Evolutionary conservation across 345 rosid genomes (phyloP).

Genomic region (Hibiscus trionum): DNA sequence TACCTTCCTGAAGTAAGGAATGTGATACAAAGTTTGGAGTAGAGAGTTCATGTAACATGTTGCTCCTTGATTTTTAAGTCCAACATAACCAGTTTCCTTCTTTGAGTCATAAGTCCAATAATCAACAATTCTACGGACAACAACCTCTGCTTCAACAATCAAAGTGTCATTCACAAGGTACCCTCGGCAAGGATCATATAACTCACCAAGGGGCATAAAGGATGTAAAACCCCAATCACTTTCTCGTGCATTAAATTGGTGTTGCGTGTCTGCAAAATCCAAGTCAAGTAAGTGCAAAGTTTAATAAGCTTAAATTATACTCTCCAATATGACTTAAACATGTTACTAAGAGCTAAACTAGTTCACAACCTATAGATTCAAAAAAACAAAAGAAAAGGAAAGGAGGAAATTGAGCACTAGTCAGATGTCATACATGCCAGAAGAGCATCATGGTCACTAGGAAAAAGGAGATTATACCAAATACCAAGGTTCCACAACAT

Average conservation of each 20-base stretch:
- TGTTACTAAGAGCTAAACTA: background rate
- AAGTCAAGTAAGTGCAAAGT: constrained; percentile 6
- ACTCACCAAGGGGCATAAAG: constrained; percentile 87
- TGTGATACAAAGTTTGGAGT: constrained; percentile 76
- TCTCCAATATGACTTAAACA: background rate
- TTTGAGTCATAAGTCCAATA: constrained; percentile 88
- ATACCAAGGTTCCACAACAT: background rate
- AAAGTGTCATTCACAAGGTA: constrained; percentile 72
- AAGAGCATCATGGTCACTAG: too few relatives aligned
- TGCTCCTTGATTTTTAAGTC: constrained; percentile 99
- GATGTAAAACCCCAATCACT: constrained; percentile 96
- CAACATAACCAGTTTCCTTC: constrained; percentile 95
- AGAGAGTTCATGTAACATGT: constrained; percentile 99
- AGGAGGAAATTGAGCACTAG: background rate
- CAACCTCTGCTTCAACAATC: constrained; percentile 83
- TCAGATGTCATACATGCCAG: background rate
- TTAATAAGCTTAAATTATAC: background rate
- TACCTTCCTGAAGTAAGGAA: constrained; percentile 97
- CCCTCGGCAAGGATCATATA: constrained; percentile 84
- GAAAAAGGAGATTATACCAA: background rate
- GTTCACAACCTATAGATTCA: background rate
- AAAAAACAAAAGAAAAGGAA: too few relatives aligned
- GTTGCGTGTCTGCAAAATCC: constrained; percentile 68
- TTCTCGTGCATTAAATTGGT: constrained; percentile 85
- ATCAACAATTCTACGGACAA: constrained; percentile 73